A percentile compares a stretch with the other conserved stretches of the same genome.
Evolutionary conservation across 495 filamentous ascomycete species (phyloP).

Genomic region (Opeltia flavorubescens): DNA sequence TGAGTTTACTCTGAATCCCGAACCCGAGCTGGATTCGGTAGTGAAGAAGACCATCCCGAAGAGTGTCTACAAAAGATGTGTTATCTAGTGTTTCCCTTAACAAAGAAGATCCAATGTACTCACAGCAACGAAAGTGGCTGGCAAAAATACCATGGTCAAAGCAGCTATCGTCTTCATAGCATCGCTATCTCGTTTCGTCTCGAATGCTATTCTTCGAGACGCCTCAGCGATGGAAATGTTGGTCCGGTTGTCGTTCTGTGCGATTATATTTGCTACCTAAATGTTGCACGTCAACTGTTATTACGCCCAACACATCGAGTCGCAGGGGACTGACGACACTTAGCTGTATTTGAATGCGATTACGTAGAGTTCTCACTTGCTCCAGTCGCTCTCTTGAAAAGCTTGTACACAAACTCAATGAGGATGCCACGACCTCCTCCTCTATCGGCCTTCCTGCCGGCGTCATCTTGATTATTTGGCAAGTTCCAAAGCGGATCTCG

Average conservation of each 20-base stretch:
- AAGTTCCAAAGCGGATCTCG: neutral
- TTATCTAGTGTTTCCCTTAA: neutral
- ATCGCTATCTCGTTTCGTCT: slow-evolving; percentile 22
- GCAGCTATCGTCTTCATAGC: slow-evolving; percentile 30
- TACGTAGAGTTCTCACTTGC: slow-evolving; percentile 1
- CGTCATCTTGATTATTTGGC: neutral
- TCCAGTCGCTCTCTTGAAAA: slow-evolving; percentile 1
- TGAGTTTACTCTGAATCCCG: neutral
- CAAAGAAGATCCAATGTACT: neutral
- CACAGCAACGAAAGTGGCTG: slow-evolving; percentile 25
- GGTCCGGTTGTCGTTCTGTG: slow-evolving; percentile 6
- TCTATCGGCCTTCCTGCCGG: neutral
- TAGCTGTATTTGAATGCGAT: slow-evolving; percentile 1
- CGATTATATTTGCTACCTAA: slow-evolving; percentile 1
- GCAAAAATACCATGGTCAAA: slow-evolving; percentile 29
- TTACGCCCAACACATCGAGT: too few species aligned
- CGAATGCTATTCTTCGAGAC: slow-evolving; percentile 5
- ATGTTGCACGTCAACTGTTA: too few species aligned
- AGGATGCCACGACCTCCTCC: neutral
- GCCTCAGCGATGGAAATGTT: slow-evolving; percentile 10
- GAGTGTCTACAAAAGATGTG: neutral
- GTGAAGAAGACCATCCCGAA: slow-evolving; percentile 4
- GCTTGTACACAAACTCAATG: neutral
- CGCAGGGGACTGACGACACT: neutral
- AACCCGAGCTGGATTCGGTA: neutral